Evolutionary conservation across 352 stramenopile species (phyloP), one percentile per base, ranked within the genome.

Genomic region (Poterioochromonas sp.): DNA sequence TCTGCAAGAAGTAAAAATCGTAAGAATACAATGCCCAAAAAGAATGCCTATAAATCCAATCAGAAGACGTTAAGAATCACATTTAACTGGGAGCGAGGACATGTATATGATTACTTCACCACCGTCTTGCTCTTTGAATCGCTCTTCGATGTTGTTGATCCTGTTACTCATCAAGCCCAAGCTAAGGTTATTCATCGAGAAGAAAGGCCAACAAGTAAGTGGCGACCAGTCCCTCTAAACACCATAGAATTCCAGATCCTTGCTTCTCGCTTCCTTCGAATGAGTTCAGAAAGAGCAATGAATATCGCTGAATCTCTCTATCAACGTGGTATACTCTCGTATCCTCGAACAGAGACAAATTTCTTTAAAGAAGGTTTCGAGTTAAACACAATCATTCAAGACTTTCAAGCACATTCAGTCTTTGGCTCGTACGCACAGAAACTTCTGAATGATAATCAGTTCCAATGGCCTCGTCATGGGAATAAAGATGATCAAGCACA

Each of bases 261-360:
- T 78, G 90, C 93, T 63, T 96, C 93, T 0, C 87, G 90, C 0
- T 99, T 93, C 86, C 86, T 99, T 29, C 88, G 93, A 11, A 93
- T 99, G 58, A 93, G 90, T 18, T 97, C 92, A 0, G 95, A 99
- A 83, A 87, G 90, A 76, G 92, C 94, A 0, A 99, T 99, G 95
- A 90, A 93, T 74, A 90, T 91, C 1, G 93, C 93, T 29, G 94
- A 98, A 83, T 89, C 86, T 68, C 85, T 98, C 37, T 99, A 99
- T 86, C 95, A 99, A 84, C 91, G 96, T 80, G 97, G 96, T 34
- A 92, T 95, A 35, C 91, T 99, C 78, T 97, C 90, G 78, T 99
- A 99, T 81, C 97, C 97, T 15, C 89, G 97, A 78, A 99, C 97
- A 0, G 97, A 99, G 84, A 99, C 96, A 15, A 97, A 98, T 86